Conservation (phyloP, 371 early-diverging fungal genomes). For the Syncephalastrum racemosum region DNA sequence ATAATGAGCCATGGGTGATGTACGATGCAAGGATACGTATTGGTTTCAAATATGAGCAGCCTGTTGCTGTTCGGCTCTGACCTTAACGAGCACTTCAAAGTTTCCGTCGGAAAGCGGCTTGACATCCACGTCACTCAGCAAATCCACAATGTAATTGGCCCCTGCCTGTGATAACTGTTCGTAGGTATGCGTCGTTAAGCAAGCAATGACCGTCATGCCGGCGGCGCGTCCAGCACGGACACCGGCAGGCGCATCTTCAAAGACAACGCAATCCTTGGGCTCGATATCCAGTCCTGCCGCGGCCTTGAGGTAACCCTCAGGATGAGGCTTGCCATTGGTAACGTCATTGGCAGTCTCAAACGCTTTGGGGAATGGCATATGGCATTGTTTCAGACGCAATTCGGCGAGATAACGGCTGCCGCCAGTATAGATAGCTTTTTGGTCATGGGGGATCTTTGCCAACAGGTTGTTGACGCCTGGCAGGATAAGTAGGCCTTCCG, state of each 20-base stretch:
- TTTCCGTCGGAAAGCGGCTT: constrained; percentile 29
- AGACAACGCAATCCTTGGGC: constrained; percentile 56
- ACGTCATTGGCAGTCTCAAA: constrained; percentile 32
- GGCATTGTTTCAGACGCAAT: constrained; percentile 27
- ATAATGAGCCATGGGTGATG: too few species aligned
- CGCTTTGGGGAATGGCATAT: constrained; percentile 23
- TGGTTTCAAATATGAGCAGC: too few species aligned
- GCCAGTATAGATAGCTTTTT: constrained; percentile 36
- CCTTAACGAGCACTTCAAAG: constrained; percentile 23
- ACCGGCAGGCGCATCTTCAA: constrained; percentile 69
- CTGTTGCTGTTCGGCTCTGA: neutral
- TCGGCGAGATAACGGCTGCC: constrained; percentile 30
- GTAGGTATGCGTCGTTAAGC: constrained; percentile 54
- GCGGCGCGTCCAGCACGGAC: constrained; percentile 54
- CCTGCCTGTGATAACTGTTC: constrained; percentile 57
- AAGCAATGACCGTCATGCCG: constrained; percentile 57
- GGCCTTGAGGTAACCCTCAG: constrained; percentile 60
- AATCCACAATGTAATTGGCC: constrained; percentile 48
- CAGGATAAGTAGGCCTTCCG: constrained; percentile 31
- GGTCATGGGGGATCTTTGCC: constrained; percentile 13
- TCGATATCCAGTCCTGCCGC: constrained; percentile 43
- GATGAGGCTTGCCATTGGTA: constrained; percentile 58
- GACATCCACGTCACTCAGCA: constrained; percentile 49
- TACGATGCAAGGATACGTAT: too few species aligned
- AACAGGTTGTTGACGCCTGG: constrained; percentile 26